A percentile compares a stretch with the other conserved stretches of the same genome.
These are phyloP conservation scores for Zoysia japonica DNA, from an alignment of 176 grass and related monocot species.

Conservation along the genomic window DNA sequence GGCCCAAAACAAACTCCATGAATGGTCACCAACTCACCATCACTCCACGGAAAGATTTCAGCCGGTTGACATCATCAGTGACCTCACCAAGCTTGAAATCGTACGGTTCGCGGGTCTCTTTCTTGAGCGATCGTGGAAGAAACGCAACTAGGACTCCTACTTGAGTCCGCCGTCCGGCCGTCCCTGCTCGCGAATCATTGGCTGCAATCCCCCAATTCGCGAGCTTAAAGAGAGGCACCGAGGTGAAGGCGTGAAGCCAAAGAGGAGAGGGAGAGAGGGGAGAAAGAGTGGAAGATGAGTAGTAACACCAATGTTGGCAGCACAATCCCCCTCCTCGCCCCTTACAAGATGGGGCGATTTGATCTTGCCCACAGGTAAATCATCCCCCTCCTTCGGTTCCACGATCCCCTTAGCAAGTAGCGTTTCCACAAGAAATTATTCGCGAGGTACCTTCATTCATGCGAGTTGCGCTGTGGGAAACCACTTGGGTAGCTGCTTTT, in stretches of 20 bases:
- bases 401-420: neutral
- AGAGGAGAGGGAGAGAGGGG: neutral
- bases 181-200: neutral
- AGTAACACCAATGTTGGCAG: neutral
- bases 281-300: constrained; percentile 22
- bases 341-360: constrained; percentile 59
- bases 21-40: neutral
- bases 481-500: constrained; percentile 23
- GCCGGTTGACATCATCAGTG: neutral
- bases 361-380: constrained; percentile 51
- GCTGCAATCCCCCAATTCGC: neutral
- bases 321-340: constrained; percentile 44
- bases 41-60: neutral
- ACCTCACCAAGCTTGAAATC: constrained; percentile 1
- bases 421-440: neutral
- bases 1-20: neutral
- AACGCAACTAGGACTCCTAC: neutral
- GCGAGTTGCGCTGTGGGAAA: neutral
- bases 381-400: neutral
- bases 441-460: neutral
- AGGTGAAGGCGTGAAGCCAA: neutral
- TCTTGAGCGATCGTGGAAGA: neutral
- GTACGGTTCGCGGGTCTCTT: neutral
- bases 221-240: neutral
- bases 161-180: neutral